Percentiles rank a stretch among this genome's conserved stretches.
Conservation (phyloP, 441 rosid genomes). For the Arabidopsis hybrid region DNA sequence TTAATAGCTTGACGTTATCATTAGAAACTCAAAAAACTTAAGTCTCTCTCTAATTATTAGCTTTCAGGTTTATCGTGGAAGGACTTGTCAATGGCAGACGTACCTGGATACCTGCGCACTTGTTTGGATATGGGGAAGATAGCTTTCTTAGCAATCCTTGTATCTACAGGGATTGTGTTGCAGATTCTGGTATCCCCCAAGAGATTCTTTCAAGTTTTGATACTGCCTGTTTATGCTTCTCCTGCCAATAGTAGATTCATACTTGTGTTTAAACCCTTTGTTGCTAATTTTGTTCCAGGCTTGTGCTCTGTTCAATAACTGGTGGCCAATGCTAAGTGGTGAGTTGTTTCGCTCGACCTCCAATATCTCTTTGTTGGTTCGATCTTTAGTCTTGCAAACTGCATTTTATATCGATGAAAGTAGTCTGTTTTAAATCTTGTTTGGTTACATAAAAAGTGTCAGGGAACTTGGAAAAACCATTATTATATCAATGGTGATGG, state of each 20-base stretch:
- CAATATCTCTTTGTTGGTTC: neutral
- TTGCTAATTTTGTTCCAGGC: constrained; percentile 59
- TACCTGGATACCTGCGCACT: constrained; percentile 75
- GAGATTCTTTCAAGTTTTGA: neutral
- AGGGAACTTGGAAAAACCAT: neutral
- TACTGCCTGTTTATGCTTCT: neutral
- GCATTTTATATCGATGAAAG: neutral
- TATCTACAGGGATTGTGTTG: constrained; percentile 84
- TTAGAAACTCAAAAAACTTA: constrained; percentile 2
- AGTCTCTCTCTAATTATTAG: constrained; percentile 8
- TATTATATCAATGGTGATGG: neutral
- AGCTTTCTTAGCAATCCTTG: constrained; percentile 83
- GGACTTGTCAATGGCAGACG: constrained; percentile 65
- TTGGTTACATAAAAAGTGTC: neutral
- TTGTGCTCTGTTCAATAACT: constrained; percentile 88
- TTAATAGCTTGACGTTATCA: neutral
- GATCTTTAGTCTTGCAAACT: constrained; percentile 1
- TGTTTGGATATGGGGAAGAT: constrained; percentile 90
- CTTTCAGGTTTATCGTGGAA: constrained; percentile 28
- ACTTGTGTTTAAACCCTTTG: constrained; percentile 11
- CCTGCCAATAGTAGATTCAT: neutral
- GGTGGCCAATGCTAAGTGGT: constrained; percentile 99
- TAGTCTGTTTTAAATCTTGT: neutral
- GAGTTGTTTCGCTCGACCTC: constrained; percentile 29
- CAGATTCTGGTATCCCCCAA: constrained; percentile 75